These are phyloP conservation scores for Paracorniculantispora psalliotae DNA, from an alignment of 2,329 filamentous ascomycete species.

Conservation along the genomic window DNA sequence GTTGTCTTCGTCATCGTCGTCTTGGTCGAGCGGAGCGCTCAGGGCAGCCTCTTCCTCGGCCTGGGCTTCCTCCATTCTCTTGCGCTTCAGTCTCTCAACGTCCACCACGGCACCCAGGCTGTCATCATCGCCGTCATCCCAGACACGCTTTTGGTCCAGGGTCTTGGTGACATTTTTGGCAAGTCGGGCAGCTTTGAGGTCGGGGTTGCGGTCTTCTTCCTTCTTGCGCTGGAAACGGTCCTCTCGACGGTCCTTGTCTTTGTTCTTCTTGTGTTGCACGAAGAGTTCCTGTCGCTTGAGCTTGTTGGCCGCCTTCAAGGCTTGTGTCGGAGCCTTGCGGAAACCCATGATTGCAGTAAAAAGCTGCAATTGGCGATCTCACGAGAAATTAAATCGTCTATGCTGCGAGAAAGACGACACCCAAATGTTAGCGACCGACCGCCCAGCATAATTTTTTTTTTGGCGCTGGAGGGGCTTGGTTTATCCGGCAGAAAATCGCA, in stretches of 20 bases:
- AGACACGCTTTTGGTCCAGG: constrained; percentile 82
- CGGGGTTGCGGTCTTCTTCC: constrained; percentile 79
- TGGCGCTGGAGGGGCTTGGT: constrained; percentile 16
- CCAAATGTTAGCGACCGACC: constrained; percentile 12
- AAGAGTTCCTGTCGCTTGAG: constrained; percentile 71
- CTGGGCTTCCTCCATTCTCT: constrained; percentile 49
- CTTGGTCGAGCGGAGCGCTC: constrained; percentile 37
- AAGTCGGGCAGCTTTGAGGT: constrained; percentile 66
- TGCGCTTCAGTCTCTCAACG: constrained; percentile 53
- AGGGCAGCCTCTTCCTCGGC: constrained; percentile 45
- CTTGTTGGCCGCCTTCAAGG: constrained; percentile 64
- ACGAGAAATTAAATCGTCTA: background rate
- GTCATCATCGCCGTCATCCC: constrained; percentile 71
- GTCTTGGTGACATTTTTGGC: constrained; percentile 75
- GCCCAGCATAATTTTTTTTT: constrained; percentile 12
- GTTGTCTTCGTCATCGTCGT: constrained; percentile 52
- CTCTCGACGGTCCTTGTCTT: constrained; percentile 69
- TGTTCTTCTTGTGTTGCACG: constrained; percentile 72
- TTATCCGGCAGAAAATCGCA: constrained; percentile 28
- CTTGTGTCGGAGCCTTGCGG: constrained; percentile 29
- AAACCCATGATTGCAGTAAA: constrained; percentile 27
- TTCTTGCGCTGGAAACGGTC: constrained; percentile 73
- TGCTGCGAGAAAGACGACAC: background rate
- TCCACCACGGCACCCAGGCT: constrained; percentile 52
- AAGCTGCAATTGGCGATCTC: background rate